These are phyloP conservation scores for Hippophae gyantsensis DNA, from an alignment of 306 rosid genomes.

Conservation along the genomic window DNA sequence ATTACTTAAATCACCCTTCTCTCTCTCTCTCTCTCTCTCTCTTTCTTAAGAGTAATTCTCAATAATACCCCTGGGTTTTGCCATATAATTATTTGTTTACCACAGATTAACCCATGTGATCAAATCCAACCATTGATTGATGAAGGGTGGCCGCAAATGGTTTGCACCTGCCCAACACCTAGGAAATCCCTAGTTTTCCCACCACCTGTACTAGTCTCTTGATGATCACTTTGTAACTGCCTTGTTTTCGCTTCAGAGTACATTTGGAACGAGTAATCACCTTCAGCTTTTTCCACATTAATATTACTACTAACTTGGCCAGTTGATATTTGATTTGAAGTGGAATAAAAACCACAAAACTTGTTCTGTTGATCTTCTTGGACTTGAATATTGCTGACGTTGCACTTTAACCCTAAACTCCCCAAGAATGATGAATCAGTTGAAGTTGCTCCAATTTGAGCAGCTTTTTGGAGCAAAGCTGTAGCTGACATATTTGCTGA, in stretches of 20 bases:
- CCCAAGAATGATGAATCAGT: conserved; percentile 47
- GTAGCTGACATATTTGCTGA: conserved; percentile 75
- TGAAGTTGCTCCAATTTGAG: conserved; percentile 64
- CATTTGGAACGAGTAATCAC: conserved; percentile 32
- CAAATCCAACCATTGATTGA: conserved; percentile 70
- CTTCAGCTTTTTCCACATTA: conserved; percentile 31
- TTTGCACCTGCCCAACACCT: conserved; percentile 62
- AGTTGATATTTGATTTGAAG: conserved; percentile 26
- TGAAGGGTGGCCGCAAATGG: conserved; percentile 52
- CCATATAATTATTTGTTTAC: background rate
- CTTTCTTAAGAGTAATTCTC: conserved; percentile 14
- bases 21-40: conserved; percentile 14
- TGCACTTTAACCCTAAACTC: conserved; percentile 48
- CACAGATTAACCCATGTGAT: background rate
- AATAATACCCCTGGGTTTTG: conserved; percentile 1
- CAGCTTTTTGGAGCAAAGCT: conserved; percentile 80
- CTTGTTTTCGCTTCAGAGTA: conserved; percentile 60
- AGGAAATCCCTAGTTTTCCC: conserved; percentile 85
- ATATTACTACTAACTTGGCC: conserved; percentile 4
- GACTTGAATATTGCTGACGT: conserved; percentile 10
- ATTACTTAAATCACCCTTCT: conserved; percentile 25
- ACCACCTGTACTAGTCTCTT: conserved; percentile 19
- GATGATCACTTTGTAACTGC: conserved; percentile 33
- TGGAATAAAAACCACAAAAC: conserved; percentile 29
- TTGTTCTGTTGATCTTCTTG: conserved; percentile 42